Evolutionary conservation across 2,329 filamentous ascomycete species (phyloP).

Genomic region (Ophiocordyceps camponoti-leonardi): DNA sequence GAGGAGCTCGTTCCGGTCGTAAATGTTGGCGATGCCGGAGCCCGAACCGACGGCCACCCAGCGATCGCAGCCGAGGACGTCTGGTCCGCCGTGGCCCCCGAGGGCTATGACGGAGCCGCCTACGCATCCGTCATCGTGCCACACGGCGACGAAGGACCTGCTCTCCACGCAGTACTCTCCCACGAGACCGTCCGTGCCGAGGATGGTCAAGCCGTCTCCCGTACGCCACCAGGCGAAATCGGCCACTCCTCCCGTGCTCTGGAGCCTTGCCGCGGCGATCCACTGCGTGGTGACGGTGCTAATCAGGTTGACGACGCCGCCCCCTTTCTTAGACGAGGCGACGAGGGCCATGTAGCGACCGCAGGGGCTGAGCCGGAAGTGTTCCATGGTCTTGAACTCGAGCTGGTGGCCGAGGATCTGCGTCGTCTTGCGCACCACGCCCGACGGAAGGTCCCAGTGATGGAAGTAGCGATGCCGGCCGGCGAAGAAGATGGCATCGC

Average conservation of each 20-base stretch:
- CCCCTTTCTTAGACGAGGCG: conserved; percentile 66
- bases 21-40: conserved; percentile 83
- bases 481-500: conserved; percentile 72
- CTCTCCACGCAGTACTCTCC: conserved; percentile 68
- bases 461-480: conserved; percentile 86
- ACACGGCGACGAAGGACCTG: conserved; percentile 57
- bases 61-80: conserved; percentile 54
- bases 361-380: conserved; percentile 73
- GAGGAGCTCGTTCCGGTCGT: conserved; percentile 59
- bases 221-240: conserved; percentile 90
- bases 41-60: conserved; percentile 82
- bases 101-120: conserved; percentile 70
- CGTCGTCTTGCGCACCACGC: conserved; percentile 66
- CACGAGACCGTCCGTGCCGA: conserved; percentile 74
- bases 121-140: conserved; percentile 80
- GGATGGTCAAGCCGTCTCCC: conserved; percentile 64
- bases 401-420: conserved; percentile 57
- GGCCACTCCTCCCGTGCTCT: conserved; percentile 66
- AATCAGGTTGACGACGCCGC: conserved; percentile 75
- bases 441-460: conserved; percentile 75
- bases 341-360: conserved; percentile 73
- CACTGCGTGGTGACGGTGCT: conserved; percentile 71
- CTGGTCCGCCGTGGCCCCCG: conserved; percentile 49
- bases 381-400: conserved; percentile 82
- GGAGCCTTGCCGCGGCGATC: conserved; percentile 66